These are phyloP conservation scores for Skeletonema marinoi DNA, from an alignment of 108 stramenopile genomes.

Conservation along the genomic window DNA sequence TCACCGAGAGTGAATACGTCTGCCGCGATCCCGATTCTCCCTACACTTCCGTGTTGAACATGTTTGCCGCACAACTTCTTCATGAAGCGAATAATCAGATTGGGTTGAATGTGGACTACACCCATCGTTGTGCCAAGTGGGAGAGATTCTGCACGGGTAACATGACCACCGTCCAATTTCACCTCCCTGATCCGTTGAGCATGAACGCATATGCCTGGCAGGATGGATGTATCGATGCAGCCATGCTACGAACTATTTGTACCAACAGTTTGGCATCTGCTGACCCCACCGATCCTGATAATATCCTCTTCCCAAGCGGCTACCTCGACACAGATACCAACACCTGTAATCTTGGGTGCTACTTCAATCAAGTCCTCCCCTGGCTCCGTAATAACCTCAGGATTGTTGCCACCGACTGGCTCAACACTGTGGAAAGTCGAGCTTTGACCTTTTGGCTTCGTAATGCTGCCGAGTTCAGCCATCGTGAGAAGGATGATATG, in stretches of 20 bases:
- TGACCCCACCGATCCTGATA: conserved; percentile 9
- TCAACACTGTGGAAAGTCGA: conserved; percentile 34
- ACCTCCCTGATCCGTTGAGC: conserved; percentile 31
- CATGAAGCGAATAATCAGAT: conserved; percentile 8
- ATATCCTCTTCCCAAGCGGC: conserved; percentile 23
- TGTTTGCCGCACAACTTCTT: conserved; percentile 33
- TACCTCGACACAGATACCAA: conserved; percentile 10
- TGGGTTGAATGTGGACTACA: conserved; percentile 28
- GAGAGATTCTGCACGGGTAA: conserved; percentile 31
- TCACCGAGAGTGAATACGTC: conserved; percentile 35
- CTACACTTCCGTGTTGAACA: conserved; percentile 32
- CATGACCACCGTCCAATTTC: conserved; percentile 36
- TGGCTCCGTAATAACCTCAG: conserved; percentile 32
- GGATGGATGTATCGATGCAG: conserved; percentile 16
- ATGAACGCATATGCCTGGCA: conserved; percentile 25
- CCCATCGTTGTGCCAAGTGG: conserved; percentile 43
- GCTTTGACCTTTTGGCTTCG: conserved; percentile 43
- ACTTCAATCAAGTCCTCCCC: conserved; percentile 27
- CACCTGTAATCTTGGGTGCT: conserved; percentile 16
- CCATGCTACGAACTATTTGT: conserved; percentile 16
- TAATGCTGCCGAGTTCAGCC: conserved; percentile 34
- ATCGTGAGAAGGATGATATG: conserved; percentile 41
- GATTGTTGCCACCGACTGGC: conserved; percentile 26
- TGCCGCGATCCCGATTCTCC: conserved; percentile 36
- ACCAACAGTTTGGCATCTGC: conserved; percentile 11